phyloP scores from a whole-genome alignment of 2,329 filamentous ascomycete species.

The Aspergillus pseudoviridinutans region DNA sequence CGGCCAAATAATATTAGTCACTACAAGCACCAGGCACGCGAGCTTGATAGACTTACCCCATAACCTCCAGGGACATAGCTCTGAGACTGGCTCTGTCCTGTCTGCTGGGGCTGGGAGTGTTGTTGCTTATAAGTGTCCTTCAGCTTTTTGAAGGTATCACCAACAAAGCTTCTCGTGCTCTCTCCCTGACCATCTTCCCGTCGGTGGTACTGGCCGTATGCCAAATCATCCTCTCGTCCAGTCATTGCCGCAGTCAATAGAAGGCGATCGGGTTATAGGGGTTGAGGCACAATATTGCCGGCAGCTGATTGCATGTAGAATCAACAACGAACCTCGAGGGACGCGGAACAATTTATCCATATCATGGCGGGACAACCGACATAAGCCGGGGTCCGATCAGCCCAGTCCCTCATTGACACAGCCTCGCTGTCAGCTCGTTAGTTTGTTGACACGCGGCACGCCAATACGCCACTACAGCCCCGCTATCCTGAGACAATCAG shows the following conservation, averaged over 20 bases:
- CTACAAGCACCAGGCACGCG: background rate
- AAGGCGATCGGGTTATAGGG: background rate
- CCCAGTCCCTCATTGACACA: background rate
- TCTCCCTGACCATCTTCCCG: slow-evolving; percentile 18
- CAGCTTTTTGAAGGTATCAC: slow-evolving; percentile 48
- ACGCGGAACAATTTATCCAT: background rate
- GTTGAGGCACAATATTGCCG: background rate
- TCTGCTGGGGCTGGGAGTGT: slow-evolving; percentile 11
- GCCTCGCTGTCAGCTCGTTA: background rate
- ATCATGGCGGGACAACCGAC: background rate
- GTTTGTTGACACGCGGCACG: background rate
- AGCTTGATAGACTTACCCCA: slow-evolving; percentile 14
- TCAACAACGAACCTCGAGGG: background rate
- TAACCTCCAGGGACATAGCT: slow-evolving; percentile 20
- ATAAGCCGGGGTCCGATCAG: background rate
- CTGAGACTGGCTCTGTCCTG: slow-evolving; percentile 13
- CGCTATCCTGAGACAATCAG: background rate
- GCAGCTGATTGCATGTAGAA: background rate
- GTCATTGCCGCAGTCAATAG: slow-evolving; percentile 26
- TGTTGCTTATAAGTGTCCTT: slow-evolving; percentile 32
- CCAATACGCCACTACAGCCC: background rate
- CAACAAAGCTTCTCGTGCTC: slow-evolving; percentile 47
- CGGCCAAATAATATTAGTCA: background rate
- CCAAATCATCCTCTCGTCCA: slow-evolving; percentile 48
- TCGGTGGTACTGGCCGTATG: slow-evolving; percentile 51